Base-by-base conservation (phyloP, 2,329 filamentous ascomycete genomes). In the Scedosporium minutisporum region DNA sequence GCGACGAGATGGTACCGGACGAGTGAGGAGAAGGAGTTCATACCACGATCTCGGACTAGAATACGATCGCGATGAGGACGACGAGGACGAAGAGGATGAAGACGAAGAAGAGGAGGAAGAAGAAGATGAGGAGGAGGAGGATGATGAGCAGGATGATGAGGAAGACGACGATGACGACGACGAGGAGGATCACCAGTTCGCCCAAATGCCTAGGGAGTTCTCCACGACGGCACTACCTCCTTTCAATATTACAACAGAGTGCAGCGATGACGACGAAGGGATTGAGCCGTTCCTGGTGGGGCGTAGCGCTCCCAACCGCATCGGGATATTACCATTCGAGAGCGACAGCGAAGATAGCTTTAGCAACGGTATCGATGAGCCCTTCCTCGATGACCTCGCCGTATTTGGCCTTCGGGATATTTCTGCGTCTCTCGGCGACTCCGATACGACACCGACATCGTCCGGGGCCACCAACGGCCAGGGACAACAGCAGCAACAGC, bases 151-250 rank as follows among this genome's bases (percentile, higher is more conserved):
- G 6, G 57, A 59, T 12, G 57, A 59, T 7, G 21, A 38, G 16
- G 12, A 38, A 7, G 27, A 14, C 10, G 25, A 33, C 6, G 57
- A 33, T 3, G 27, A 18, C 23, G 14, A 33, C 16, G 53, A 25
- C 6, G 21, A 16, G 6, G 14, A 27, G 23, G n/a, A 16, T 42
- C 46, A 55, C 14, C 48, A 33, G 2, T 38, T 44, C 25, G 82
- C 82, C 2, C 81, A 84, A 67, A 82, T 86, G 66, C 84, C 84
- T 1, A 72, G 74, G 1, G 83, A 86, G 64, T 86, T 87, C 65
- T 38, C 60, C 48, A 75, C 75, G 12, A 69, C 72, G 25, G 72
- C 77, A 44, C 73, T 77, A 9, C 77, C 79, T 4, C 77, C 80
- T 14, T 84, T 85, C 66, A 76, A 76, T 62, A 78, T 86, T 44